These are phyloP conservation scores for Cenococcum geophilum DNA, from an alignment of 495 filamentous ascomycete species.

Conservation along the genomic window DNA sequence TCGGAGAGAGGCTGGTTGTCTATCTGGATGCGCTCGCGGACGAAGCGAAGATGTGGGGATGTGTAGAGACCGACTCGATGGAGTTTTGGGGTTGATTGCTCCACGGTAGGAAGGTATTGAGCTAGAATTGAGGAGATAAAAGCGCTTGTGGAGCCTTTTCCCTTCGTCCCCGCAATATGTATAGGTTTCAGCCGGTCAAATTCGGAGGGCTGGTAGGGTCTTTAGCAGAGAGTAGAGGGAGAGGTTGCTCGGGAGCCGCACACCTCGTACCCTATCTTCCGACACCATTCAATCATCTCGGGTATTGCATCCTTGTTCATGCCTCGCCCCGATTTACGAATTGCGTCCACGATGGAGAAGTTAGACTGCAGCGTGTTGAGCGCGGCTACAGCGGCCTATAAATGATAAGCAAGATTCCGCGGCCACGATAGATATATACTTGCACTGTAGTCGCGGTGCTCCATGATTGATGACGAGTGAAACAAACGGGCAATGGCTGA, in stretches of 20 bases:
- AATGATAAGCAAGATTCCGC: background rate
- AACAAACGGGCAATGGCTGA: background rate
- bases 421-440: background rate
- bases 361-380: slow-evolving; percentile 91
- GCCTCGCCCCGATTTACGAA: slow-evolving; percentile 60
- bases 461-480: slow-evolving; percentile 7
- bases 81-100: slow-evolving; percentile 28
- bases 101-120: slow-evolving; percentile 49
- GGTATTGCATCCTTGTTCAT: slow-evolving; percentile 63
- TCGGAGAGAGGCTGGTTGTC: slow-evolving; percentile 68
- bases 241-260: slow-evolving; percentile 27
- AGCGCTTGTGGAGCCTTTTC: slow-evolving; percentile 77
- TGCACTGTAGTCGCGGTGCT: slow-evolving; percentile 27
- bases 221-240: slow-evolving; percentile 2
- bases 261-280: slow-evolving; percentile 73
- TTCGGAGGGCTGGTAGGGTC: slow-evolving; percentile 56
- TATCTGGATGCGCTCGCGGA: slow-evolving; percentile 84
- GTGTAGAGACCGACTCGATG: slow-evolving; percentile 76
- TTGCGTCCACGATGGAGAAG: slow-evolving; percentile 66
- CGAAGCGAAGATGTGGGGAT: slow-evolving; percentile 80
- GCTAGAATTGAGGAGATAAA: slow-evolving; percentile 58
- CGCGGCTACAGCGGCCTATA: slow-evolving; percentile 72
- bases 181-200: slow-evolving; percentile 68
- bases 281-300: slow-evolving; percentile 72
- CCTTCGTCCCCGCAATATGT: slow-evolving; percentile 89